Evolutionary conservation across 2,329 filamentous ascomycete species (phyloP), one percentile per base, ranked within the genome.

Genomic region (Diaporthe citri): DNA sequence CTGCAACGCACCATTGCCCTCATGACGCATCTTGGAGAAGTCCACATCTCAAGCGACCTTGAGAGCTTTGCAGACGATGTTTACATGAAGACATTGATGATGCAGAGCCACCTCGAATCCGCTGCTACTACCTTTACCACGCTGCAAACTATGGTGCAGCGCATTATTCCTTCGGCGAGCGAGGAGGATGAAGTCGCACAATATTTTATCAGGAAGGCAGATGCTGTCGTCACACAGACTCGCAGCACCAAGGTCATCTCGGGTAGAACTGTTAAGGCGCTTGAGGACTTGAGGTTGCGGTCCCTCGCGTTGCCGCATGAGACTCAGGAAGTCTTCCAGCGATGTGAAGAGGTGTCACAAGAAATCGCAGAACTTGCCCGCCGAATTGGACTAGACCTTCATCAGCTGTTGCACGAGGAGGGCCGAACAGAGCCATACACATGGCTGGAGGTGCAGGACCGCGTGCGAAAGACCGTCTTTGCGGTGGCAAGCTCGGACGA

Each of bases 171-270:
- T 0, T 81, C 84, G 1, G 84, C 84, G 13, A 86, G 85, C 28
- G 91, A 93, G 36, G 92, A 95, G 10, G 92, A 93, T 71, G 93
- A 77, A 46, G 67, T 91, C 77, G 90, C 89, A 15, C 86, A 92
- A 76, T 89, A 93, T 79, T 93, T 97, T 78, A 83, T 90, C 41
- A 92, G 91, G 80, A 94, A 93, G 82, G 87, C 93, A 1, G 95
- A 97, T 75, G 83, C 88, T 22, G 90, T 95, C 72, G 90, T 95
- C 75, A 91, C 90, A 20, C 93, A 95, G 80, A 94, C 94, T 10
- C 91, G 96, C 76, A 95, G 94, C 81, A 90, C 93, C 73, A 98
- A 97, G 87, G 94, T 98, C 46, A 89, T 96, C 66, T 91, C 94
- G 64, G 91, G 92, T 73, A 97, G 97, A 85, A 90, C 94, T 8